Evolutionary conservation across 495 filamentous ascomycete species (phyloP).

Genomic region (Xylaria castorea): DNA sequence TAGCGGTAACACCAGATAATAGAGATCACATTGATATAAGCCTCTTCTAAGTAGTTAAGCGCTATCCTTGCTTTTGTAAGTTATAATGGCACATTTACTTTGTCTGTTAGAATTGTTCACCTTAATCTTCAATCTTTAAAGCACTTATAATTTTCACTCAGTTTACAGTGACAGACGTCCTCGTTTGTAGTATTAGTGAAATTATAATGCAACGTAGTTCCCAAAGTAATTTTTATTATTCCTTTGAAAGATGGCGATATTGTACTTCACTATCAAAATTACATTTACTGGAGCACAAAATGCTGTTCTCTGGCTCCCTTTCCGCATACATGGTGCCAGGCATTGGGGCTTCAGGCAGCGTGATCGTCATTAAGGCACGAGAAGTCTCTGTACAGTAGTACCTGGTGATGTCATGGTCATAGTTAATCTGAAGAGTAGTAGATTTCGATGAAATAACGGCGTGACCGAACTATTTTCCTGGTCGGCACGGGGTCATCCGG

Average conservation of each 20-base stretch:
- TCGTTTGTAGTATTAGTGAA: background rate
- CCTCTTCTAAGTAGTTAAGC: background rate
- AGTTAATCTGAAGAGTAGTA: background rate
- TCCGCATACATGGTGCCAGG: background rate
- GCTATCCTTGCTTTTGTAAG: background rate
- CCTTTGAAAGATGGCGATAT: background rate
- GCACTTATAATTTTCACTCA: background rate
- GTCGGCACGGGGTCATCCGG: background rate
- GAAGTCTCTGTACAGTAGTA: background rate
- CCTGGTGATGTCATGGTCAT: constrained; percentile 1
- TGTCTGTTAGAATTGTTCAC: background rate
- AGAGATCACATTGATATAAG: background rate
- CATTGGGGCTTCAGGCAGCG: background rate
- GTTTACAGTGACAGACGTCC: background rate
- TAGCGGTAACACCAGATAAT: background rate
- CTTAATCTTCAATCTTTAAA: background rate
- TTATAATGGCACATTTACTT: background rate
- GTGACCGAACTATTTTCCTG: background rate
- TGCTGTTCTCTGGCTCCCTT: background rate
- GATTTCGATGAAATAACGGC: background rate
- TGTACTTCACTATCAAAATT: background rate
- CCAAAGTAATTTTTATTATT: background rate
- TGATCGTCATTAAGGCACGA: background rate
- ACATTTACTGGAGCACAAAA: background rate
- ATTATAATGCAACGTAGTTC: background rate